These are phyloP conservation scores for Porcisia deanei DNA, from an alignment of 208 protist genomes.

Conservation along the genomic window DNA sequence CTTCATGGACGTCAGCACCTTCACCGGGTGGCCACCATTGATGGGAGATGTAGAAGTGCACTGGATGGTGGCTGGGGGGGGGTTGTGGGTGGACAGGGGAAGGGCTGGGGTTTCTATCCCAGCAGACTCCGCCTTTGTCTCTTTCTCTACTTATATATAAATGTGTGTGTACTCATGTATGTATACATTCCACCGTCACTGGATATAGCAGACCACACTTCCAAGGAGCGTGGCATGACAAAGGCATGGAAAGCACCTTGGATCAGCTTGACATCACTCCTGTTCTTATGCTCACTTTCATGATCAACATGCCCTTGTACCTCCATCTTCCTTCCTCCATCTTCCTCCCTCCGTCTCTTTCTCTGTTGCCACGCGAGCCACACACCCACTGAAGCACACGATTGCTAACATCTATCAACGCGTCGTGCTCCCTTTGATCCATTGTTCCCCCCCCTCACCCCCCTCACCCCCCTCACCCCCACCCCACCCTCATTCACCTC, in stretches of 20 bases:
- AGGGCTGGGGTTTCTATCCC: neutral
- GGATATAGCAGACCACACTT: neutral
- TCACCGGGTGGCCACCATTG: neutral
- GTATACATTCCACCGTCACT: no score
- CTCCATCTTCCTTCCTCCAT: neutral
- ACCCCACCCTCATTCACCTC: neutral
- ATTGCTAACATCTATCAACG: neutral
- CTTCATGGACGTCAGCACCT: neutral
- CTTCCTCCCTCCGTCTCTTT: neutral
- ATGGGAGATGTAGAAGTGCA: neutral
- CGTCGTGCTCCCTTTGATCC: neutral
- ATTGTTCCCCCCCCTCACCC: neutral
- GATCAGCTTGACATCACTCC: neutral
- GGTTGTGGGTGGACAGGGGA: no score
- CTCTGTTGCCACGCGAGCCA: neutral
- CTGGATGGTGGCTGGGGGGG: neutral
- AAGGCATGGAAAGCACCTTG: neutral
- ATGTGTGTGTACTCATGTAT: no score
- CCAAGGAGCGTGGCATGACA: neutral
- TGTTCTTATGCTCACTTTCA: neutral
- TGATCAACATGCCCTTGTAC: slow-evolving; percentile 3
- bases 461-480: neutral
- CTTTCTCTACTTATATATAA: neutral
- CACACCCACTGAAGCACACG: neutral
- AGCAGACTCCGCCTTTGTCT: neutral